Evolutionary conservation across 768 basidiomycete genomes (phyloP).

Genomic region (Mycena floridula): DNA sequence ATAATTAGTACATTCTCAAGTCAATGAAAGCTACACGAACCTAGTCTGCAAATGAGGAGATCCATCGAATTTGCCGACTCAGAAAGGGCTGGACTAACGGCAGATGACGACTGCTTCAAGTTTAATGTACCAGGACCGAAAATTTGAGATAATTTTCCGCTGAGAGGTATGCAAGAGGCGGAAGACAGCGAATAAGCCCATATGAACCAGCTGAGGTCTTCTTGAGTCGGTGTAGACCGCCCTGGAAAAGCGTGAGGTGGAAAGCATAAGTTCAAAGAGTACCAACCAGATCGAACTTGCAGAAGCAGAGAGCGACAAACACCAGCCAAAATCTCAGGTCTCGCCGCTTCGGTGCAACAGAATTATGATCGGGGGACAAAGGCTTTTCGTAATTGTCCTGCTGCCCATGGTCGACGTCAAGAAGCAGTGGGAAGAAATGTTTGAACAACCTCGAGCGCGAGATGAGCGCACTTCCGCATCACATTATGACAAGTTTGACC

Average conservation of each 20-base stretch:
- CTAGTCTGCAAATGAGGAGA: slow-evolving; percentile 23
- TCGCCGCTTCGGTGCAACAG: too few species aligned
- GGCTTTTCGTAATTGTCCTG: too few species aligned
- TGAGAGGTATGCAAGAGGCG: slow-evolving; percentile 21
- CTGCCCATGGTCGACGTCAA: too few species aligned
- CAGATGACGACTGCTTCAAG: slow-evolving; percentile 15
- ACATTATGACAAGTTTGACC: too few species aligned
- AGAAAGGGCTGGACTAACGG: slow-evolving; percentile 23
- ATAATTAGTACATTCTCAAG: background rate
- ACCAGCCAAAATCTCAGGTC: slow-evolving; percentile 19
- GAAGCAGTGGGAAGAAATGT: too few species aligned
- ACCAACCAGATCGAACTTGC: slow-evolving; percentile 16
- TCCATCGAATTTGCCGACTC: slow-evolving; percentile 24
- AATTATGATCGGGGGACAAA: too few species aligned
- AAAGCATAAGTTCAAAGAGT: background rate
- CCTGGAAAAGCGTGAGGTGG: slow-evolving; percentile 7
- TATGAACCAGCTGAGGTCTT: slow-evolving; percentile 30
- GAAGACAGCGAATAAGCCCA: slow-evolving; percentile 26
- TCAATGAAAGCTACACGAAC: slow-evolving; percentile 1
- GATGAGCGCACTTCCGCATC: too few species aligned
- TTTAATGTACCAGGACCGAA: slow-evolving; percentile 18
- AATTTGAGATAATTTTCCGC: slow-evolving; percentile 21
- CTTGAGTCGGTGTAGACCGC: slow-evolving; percentile 25
- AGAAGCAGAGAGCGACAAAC: slow-evolving; percentile 15
- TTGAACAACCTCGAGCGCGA: too few species aligned